Base-by-base conservation (phyloP, 2,329 filamentous ascomycete genomes). In the Ceratocystis cacaofunesta region DNA sequence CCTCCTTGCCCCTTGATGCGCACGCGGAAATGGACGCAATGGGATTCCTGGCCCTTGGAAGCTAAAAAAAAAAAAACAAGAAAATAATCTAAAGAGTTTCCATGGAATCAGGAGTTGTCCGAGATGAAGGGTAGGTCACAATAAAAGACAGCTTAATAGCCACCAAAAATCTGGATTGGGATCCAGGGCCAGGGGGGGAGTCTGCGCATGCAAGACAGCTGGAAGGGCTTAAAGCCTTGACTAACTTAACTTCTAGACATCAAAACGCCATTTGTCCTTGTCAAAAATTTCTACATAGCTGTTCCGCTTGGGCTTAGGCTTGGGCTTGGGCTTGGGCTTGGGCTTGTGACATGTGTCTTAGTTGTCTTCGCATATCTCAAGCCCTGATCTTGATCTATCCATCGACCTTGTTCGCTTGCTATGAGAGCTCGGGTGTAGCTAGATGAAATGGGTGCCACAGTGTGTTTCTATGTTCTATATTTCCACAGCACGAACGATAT, bases 61-160 rank as follows among this genome's bases (percentile, higher is more conserved):
- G 0, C 36, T 41, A 41, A 4, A 41, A 36, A 36, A 10, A 36
- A 58, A 8, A 19, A 19, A 19, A 19, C 5, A 19, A 58, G 15
- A 58, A 41, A 36, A 28, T 17, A 58, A 32, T 17, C 30, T n/a
- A 22, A 36, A 36, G 12, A 52, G 48, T 28, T 52, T 15, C 48
- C 48, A 28, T 28, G 25, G 22, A n/a, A 28, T 52, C 22, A 41
- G 48, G 55, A 32, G 55, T 22, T 36, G 55, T 32, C 55, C 55
- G 55, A 58, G 55, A 58, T 58, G 55, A 58, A 58, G 25, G 55
- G 55, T 7, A 58, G 32, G 55, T 58, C 55, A 3, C 22, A 58
- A 58, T 58, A 58, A 58, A 58, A 58, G 12, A 19, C 30, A 5
- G 17, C 55, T 36, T 32, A 36, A 58, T 36, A 36, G 55, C 28